Conservation (phyloP, 176 grass and related monocot species). For the Triticum dicoccoides region DNA sequence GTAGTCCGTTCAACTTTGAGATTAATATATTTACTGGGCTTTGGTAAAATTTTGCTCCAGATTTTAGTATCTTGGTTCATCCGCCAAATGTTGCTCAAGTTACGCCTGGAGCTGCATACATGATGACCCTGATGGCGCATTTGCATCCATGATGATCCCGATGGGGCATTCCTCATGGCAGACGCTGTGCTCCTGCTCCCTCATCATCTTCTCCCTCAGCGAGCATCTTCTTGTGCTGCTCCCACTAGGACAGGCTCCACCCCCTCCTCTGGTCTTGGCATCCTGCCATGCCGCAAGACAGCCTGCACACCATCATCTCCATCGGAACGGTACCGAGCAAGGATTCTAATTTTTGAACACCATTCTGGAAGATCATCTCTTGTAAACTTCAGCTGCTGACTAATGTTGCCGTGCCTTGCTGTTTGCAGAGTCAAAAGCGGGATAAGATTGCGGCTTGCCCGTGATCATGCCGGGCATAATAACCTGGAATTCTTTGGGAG, state of each 20-base stretch:
- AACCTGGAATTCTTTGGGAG: slow-evolving; percentile 67
- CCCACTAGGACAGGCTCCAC: slow-evolving; percentile 87
- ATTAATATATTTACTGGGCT: slow-evolving; percentile 60
- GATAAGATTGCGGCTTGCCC: slow-evolving; percentile 56
- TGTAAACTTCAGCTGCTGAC: background rate
- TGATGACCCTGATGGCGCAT: too few species aligned
- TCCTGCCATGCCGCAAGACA: slow-evolving; percentile 16
- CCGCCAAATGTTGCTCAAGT: background rate
- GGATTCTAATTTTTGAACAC: background rate
- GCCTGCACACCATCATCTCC: slow-evolving; percentile 31
- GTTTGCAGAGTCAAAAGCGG: slow-evolving; percentile 37
- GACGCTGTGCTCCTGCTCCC: slow-evolving; percentile 56
- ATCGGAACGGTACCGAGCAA: background rate
- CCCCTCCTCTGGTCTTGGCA: slow-evolving; percentile 42
- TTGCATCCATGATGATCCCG: slow-evolving; percentile 18
- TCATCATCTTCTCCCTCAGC: slow-evolving; percentile 88
- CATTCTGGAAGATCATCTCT: background rate
- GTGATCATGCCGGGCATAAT: slow-evolving; percentile 84
- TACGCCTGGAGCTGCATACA: background rate
- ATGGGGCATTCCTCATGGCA: slow-evolving; percentile 42
- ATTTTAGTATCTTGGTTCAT: background rate
- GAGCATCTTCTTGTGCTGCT: slow-evolving; percentile 79
- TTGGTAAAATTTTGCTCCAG: slow-evolving; percentile 34
- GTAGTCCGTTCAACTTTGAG: slow-evolving; percentile 55
- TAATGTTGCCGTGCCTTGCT: background rate